Conservation (phyloP, 2,329 filamentous ascomycete genomes). For the Hypocreales sp. region DNA sequence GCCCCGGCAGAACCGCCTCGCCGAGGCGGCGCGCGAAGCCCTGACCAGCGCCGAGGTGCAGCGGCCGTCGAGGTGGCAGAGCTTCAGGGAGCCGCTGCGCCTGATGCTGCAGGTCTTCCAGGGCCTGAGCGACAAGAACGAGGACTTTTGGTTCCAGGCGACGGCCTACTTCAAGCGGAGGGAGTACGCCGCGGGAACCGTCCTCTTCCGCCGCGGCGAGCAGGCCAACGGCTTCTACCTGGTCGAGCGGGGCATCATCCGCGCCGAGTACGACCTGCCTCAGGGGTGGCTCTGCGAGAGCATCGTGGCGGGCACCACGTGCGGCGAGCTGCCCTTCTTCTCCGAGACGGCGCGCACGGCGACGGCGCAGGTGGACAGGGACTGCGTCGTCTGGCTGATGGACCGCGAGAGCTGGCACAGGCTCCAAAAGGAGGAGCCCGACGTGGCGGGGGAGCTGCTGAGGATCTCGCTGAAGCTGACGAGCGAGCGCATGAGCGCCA, state of each 20-base stretch:
- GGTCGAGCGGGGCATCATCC: conserved; percentile 73
- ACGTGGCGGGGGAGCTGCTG: conserved; percentile 71
- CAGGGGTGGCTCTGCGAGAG: conserved; percentile 82
- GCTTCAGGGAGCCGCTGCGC: conserved; percentile 78
- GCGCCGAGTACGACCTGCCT: conserved; percentile 79
- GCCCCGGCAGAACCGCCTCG: conserved; percentile 63
- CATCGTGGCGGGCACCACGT: conserved; percentile 88
- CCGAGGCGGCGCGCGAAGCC: conserved; percentile 61
- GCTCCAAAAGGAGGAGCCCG: conserved; percentile 56
- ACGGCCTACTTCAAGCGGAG: conserved; percentile 59
- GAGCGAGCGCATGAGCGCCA: conserved; percentile 72
- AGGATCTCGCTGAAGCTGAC: conserved; percentile 85
- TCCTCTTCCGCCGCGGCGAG: conserved; percentile 68
- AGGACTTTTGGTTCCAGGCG: conserved; percentile 88
- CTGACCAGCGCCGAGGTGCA: conserved; percentile 50
- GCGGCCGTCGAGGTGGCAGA: conserved; percentile 56
- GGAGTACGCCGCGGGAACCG: conserved; percentile 51
- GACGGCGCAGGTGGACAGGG: conserved; percentile 68
- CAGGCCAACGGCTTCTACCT: conserved; percentile 74
- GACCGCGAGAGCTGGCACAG: conserved; percentile 54
- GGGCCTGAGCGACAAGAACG: conserved; percentile 67
- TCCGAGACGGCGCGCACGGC: conserved; percentile 77
- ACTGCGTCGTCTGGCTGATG: conserved; percentile 73
- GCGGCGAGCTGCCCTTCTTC: conserved; percentile 93
- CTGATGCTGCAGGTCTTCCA: conserved; percentile 94